Percentiles rank a stretch among this genome's conserved stretches.
Evolutionary conservation across 2,329 filamentous ascomycete genomes (phyloP).

Genomic region (Parascedosporium putredinis): DNA sequence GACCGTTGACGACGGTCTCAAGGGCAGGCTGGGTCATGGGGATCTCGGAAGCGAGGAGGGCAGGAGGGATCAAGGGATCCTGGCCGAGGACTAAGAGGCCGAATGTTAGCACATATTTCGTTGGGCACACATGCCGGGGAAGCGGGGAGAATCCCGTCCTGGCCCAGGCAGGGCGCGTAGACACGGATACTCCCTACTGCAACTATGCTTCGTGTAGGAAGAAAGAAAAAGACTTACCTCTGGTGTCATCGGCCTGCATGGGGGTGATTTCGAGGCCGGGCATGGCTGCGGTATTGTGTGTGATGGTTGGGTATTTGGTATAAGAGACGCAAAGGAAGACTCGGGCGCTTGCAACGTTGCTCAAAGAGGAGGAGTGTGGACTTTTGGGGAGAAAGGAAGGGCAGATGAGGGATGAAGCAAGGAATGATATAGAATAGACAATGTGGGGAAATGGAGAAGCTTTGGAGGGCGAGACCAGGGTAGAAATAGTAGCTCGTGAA

Average conservation of each 20-base stretch:
- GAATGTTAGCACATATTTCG: constrained; percentile 5
- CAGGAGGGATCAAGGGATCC: constrained; percentile 84
- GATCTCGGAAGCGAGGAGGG: constrained; percentile 77
- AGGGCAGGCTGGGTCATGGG: constrained; percentile 55
- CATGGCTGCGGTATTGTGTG: constrained; percentile 4
- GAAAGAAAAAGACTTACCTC: constrained; percentile 1
- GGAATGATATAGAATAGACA: not conserved
- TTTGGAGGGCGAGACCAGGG: not conserved
- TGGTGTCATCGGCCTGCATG: constrained; percentile 7
- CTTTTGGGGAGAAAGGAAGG: not conserved
- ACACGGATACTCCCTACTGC: too few species aligned
- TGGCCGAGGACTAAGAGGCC: constrained; percentile 71
- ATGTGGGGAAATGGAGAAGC: not conserved
- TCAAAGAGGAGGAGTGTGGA: not conserved
- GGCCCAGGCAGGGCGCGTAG: too few species aligned
- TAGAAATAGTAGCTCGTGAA: constrained; percentile 1
- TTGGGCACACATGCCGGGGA: not conserved
- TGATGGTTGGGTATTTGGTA: not conserved
- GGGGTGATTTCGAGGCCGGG: not conserved
- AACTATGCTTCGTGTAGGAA: too few species aligned
- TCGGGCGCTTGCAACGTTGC: too few species aligned
- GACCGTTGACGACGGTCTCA: constrained; percentile 60
- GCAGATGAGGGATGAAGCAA: too few species aligned
- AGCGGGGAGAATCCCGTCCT: not conserved
- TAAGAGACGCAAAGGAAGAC: not conserved